Conservation (phyloP, 2,329 filamentous ascomycete species). For the Xylariaceae sp. region DNA sequence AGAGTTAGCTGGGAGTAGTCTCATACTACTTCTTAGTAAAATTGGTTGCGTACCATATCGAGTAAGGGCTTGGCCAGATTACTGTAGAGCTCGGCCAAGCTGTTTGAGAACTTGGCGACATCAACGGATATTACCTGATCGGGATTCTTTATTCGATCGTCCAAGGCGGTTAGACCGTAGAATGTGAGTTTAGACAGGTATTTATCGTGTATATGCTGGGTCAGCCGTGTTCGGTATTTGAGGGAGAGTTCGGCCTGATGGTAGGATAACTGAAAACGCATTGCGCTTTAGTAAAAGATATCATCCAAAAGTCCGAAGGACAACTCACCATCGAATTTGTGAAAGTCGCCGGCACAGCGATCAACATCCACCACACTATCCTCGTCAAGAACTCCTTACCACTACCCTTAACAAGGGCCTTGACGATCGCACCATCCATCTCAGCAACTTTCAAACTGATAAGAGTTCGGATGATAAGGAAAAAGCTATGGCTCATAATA, state of each 20-base stretch:
- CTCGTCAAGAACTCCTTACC: slow-evolving; percentile 84
- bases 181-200: slow-evolving; percentile 98
- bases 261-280: slow-evolving; percentile 66
- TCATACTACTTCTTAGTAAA: neutral
- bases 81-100: slow-evolving; percentile 88
- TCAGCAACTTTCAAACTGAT: slow-evolving; percentile 95
- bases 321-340: slow-evolving; percentile 90
- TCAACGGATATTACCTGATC: slow-evolving; percentile 97
- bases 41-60: slow-evolving; percentile 63
- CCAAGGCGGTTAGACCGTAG: slow-evolving; percentile 89
- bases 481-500: slow-evolving; percentile 86
- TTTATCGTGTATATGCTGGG: slow-evolving; percentile 90
- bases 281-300: neutral
- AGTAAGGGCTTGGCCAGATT: slow-evolving; percentile 92
- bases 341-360: slow-evolving; percentile 92
- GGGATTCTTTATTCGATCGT: slow-evolving; percentile 97
- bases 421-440: slow-evolving; percentile 89
- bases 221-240: slow-evolving; percentile 86
- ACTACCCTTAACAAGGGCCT: slow-evolving; percentile 83
- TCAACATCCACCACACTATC: slow-evolving; percentile 97
- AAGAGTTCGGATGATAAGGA: slow-evolving; percentile 81
- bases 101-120: slow-evolving; percentile 93
- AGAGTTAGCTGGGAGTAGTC: slow-evolving; percentile 24
- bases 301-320: neutral
- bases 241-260: slow-evolving; percentile 93